Base-by-base conservation (phyloP, 73 alveolate genomes). In the Uronychia binucleata region DNA sequence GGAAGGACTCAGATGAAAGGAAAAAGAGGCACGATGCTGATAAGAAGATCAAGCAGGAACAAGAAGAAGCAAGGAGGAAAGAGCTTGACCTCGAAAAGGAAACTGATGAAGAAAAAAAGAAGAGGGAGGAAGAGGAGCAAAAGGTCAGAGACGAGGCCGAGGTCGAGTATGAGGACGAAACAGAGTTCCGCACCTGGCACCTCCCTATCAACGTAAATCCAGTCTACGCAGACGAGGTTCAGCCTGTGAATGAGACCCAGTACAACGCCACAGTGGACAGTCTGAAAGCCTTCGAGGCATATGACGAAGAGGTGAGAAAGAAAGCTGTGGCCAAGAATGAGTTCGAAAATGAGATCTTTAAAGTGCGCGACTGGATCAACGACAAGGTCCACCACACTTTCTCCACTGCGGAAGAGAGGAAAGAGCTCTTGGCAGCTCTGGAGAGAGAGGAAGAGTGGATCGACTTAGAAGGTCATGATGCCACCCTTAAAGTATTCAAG, bases 361-460 rank as follows among this genome's bases (percentile, higher is more conserved):
- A 86, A 33, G 34, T 83, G 26, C n/a, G 95, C 26, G 91, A 85
- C 34, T 89, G 87, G 92, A 83, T 89, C 27, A 78, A 84, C 27
- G 95, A 89, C 33, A 90, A 89, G 57, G 83, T 33, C 34, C 57
- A 84, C 75, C 35, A 27, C 26, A 58, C 59, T 0, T 89, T 76
- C 83, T 46, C 79, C 25, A 80, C 84, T 1, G 26, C 88, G 0
- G 80, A n/a, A 33, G 46, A 33, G 19, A 60, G 28, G 0, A 92
- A 89, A 34, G 92, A 78, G 57, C 30, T 84, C 77, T 25, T 57
- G 28, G 75, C n/a, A 1, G 31, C 33, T 14, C 87, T 89, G 0
- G 32, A 83, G 5, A 83, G 58, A 0, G 83, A 31, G 25, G 95
- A 89, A 79, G 83, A 77, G 31, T 89, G 95, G 95, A 87, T 89